phyloP scores from a whole-genome alignment of 148 eudicot species.

The Chenopodium album region DNA sequence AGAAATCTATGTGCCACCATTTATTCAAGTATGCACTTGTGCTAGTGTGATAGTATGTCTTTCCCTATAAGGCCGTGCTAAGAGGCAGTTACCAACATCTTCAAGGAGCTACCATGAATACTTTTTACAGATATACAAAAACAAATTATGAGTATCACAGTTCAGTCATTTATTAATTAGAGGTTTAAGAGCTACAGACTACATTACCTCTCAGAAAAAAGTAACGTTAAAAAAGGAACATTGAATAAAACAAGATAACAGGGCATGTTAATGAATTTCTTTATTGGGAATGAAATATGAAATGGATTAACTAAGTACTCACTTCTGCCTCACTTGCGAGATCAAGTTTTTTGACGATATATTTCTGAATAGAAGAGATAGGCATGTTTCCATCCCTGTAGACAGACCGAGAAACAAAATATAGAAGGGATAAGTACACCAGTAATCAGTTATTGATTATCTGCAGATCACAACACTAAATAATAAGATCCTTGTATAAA shows the following conservation, averaged over 20 bases:
- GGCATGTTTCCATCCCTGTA: constrained; percentile 66
- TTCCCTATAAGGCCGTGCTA: background rate
- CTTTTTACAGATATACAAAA: background rate
- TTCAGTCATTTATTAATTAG: background rate
- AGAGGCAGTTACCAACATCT: background rate
- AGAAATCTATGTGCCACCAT: background rate
- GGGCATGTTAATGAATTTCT: background rate
- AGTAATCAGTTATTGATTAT: background rate
- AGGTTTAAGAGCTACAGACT: background rate
- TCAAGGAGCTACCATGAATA: background rate
- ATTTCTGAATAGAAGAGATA: constrained; percentile 64
- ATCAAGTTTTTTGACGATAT: constrained; percentile 61
- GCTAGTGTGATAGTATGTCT: background rate
- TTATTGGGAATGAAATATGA: background rate
- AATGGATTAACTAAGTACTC: constrained; percentile 16
- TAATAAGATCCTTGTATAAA: background rate
- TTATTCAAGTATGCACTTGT: background rate
- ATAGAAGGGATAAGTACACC: background rate
- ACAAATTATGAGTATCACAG: background rate
- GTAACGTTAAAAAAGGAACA: background rate
- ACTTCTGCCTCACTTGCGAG: constrained; percentile 67
- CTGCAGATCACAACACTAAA: background rate
- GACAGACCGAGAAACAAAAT: background rate
- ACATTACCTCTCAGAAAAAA: background rate
- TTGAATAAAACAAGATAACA: background rate